Evolutionary conservation across 495 filamentous ascomycete genomes (phyloP), one percentile per base, ranked within the genome.

Genomic region (Penicillium alfredii): DNA sequence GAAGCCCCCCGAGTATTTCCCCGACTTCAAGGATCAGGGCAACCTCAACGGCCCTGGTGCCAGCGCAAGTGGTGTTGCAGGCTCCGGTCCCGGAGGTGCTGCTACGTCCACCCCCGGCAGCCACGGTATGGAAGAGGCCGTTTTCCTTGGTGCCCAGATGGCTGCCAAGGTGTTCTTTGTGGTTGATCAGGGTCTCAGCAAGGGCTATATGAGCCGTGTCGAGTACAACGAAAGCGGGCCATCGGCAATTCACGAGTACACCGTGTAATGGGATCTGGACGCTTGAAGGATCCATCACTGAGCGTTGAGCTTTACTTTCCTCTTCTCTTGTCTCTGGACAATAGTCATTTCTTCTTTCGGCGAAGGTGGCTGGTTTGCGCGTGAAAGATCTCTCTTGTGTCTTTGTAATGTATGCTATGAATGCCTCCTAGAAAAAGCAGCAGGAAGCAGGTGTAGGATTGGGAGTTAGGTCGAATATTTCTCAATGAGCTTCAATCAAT

Each of bases 1-100:
- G 8, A 80, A 78, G 42, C 71, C 82, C 38, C 88, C 92, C 2
- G 81, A 88, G 30, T 97, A 97, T 55, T 85, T 96, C 51, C 76
- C 85, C 7, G 92, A 96, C 55, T 97, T 88, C 88, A 88, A 87
- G 43, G 89, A 95, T 50, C 74, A 78, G 11, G 82, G 81, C 27
- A 58, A 60, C 38, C 51, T 45, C 35, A 66, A 67, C 36, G 53
- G 60, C 10, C 63, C 65, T 6, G 61, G 59, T 7, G 54, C 58
- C 38, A 63, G 45, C 19, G 40, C 40, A 7, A 53, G 53, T 8
- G 47, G 40, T 8, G 42, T 41, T 3, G 35, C 33, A 4, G 47
- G 58, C 8, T 49, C 41, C 12, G 49, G 46, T n/a, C 42, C 52
- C 3, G 44, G 46, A 11, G 42, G n/a, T n/a, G n/a, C n/a, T n/a